phyloP scores from a whole-genome alignment of 805 yeast species.

The Kuraishia ogatae region DNA sequence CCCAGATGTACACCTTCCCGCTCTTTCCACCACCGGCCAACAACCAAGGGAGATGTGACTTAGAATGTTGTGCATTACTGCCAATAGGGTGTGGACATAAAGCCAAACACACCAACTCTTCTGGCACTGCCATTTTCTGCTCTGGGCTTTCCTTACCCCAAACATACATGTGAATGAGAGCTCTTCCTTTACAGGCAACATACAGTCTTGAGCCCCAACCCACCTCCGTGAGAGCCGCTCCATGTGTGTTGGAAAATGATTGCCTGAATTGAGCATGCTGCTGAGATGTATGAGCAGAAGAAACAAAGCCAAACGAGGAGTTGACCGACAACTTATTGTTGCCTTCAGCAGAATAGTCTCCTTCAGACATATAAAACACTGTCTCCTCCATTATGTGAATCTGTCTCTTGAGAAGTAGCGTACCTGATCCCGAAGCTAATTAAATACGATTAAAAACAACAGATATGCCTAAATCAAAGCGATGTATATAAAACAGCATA shows the following conservation, averaged over 20 bases:
- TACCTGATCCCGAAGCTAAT: background rate
- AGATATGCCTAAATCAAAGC: too few species aligned
- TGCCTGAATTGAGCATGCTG: conserved; percentile 43
- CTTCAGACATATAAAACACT: conserved; percentile 36
- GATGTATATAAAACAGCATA: too few species aligned
- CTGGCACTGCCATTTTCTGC: conserved; percentile 81
- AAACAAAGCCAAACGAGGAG: conserved; percentile 9
- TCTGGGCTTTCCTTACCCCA: conserved; percentile 66
- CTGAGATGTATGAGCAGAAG: conserved; percentile 39
- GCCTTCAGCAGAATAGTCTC: conserved; percentile 27
- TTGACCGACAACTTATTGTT: conserved; percentile 5
- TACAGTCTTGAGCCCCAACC: conserved; percentile 45
- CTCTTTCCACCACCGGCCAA: conserved; percentile 64
- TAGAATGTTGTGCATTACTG: background rate
- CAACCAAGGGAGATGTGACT: conserved; percentile 32
- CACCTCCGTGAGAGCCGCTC: conserved; percentile 36
- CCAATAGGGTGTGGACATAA: conserved; percentile 25
- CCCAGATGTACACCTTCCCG: conserved; percentile 87
- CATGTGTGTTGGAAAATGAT: conserved; percentile 37
- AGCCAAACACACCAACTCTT: conserved; percentile 52
- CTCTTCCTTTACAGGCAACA: conserved; percentile 61
- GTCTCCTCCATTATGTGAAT: conserved; percentile 38
- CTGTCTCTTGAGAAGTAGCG: background rate
- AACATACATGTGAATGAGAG: conserved; percentile 64
- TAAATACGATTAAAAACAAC: too few species aligned